Evolutionary conservation across 2,329 filamentous ascomycete species (phyloP), one percentile per base, ranked within the genome.

Genomic region (Aspergillus spinulosporus): DNA sequence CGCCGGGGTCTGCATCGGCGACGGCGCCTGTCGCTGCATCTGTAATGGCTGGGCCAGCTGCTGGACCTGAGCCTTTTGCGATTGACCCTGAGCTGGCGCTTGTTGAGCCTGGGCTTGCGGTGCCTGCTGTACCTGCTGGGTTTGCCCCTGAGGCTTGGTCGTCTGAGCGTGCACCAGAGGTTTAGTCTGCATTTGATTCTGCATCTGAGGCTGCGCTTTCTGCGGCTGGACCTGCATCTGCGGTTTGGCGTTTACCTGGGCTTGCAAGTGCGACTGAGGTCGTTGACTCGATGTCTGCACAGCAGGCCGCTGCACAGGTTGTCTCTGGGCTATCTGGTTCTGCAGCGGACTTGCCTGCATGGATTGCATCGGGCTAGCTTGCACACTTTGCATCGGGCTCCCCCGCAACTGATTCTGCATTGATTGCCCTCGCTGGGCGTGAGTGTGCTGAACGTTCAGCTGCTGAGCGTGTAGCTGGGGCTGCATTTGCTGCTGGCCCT

Each of bases 81-180:
- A 12, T 14, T 15, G 39, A 8, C n/a, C 5, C 15, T 42, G 7
- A 21, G 15, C 39, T 14, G 15, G 39, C 7, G 11, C 34, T 12
- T 37, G 34, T 12, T 37, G 34, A 37, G 34, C 9, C 4, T 21
- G 21, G 21, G 21, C 21, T 21, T 21, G 21, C 21, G 21, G 21
- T 21, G 21, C 21, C 21, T 21, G 21, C 21, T 21, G 57, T 9
- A 42, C 31, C 8, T 47, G 55, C n/a, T 58, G 58, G 12, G 48
- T 54, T 9, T 40, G 54, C 6, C 5, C 11, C 29, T 59, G 60
- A 7, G 50, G 47, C 28, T 61, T 58, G 15, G 52, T 45, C 15
- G 49, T 37, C 29, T 65, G 62, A 14, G 65, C 62, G 3, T 49
- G 45, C 7, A 64, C 60, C 32, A 67, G 67, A 8, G 62, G 61